These are phyloP conservation scores for Spencermartinsiella europaea DNA, from an alignment of 805 yeast species.

Conservation along the genomic window DNA sequence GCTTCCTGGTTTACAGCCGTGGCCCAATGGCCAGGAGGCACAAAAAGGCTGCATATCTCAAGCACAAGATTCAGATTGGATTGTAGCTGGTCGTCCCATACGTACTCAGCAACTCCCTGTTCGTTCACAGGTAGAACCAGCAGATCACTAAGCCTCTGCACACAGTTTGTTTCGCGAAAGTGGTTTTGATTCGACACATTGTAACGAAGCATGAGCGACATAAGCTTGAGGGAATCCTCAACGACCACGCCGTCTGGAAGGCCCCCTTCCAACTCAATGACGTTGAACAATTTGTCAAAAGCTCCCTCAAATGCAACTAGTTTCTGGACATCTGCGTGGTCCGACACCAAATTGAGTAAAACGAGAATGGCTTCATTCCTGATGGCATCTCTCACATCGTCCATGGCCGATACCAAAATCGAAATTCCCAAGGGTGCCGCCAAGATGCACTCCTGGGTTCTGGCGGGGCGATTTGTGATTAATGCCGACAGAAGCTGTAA, in stretches of 20 bases:
- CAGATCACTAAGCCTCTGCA: constrained; percentile 57
- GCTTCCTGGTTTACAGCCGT: constrained; percentile 56
- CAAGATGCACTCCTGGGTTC: constrained; percentile 69
- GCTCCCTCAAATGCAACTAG: constrained; percentile 92
- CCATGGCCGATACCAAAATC: constrained; percentile 56
- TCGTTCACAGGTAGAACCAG: constrained; percentile 55
- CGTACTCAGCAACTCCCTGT: constrained; percentile 32
- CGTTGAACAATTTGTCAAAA: constrained; percentile 73
- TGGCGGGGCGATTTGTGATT: constrained; percentile 64
- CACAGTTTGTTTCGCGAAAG: constrained; percentile 79
- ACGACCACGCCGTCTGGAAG: constrained; percentile 84
- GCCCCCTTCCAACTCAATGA: constrained; percentile 84
- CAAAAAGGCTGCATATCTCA: constrained; percentile 68
- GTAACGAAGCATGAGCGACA: constrained; percentile 67
- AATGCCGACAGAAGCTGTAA: constrained; percentile 82
- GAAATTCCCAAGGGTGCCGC: constrained; percentile 77
- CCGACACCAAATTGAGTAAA: constrained; percentile 75
- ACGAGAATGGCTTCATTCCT: constrained; percentile 78
- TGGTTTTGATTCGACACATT: constrained; percentile 87
- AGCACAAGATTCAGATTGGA: constrained; percentile 62
- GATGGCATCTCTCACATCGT: constrained; percentile 72
- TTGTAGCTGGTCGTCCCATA: constrained; percentile 74
- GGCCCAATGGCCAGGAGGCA: constrained; percentile 65
- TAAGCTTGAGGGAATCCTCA: constrained; percentile 77
- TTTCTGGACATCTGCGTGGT: constrained; percentile 82